phyloP scores from a whole-genome alignment of 257 asterid genomes.

The Buddleja alternifolia region DNA sequence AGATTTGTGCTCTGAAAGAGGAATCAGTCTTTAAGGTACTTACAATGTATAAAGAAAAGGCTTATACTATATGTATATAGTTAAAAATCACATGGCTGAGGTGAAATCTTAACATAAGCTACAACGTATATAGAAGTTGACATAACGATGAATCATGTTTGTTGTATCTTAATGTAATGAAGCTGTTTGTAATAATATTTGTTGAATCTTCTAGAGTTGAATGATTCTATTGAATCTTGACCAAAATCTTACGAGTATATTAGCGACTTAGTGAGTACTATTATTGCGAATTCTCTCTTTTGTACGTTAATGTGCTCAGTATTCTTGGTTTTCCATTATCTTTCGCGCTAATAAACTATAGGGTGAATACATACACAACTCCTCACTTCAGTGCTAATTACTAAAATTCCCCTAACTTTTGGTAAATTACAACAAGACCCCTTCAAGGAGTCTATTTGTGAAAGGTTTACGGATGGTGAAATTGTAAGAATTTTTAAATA shows the following conservation, averaged over 20 bases:
- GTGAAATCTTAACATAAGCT: not conserved
- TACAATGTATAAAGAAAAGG: not conserved
- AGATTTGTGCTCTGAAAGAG: slow-evolving; percentile 13
- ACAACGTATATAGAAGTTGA: not conserved
- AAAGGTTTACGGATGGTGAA: too few relatives aligned
- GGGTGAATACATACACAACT: too few relatives aligned
- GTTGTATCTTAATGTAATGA: not conserved
- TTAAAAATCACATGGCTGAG: not conserved
- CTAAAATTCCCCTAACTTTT: too few relatives aligned
- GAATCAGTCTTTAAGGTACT: not conserved
- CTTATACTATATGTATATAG: not conserved
- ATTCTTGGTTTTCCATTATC: not conserved
- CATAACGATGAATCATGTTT: not conserved
- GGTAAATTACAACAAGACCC: too few relatives aligned
- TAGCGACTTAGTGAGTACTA: not conserved
- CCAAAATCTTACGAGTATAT: not conserved
- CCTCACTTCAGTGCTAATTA: too few relatives aligned
- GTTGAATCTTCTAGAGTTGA: not conserved
- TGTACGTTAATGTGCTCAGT: not conserved
- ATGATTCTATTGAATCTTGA: not conserved
- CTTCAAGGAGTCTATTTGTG: too few relatives aligned
- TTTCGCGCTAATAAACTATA: not conserved
- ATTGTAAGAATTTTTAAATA: too few relatives aligned
- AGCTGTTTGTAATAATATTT: not conserved
- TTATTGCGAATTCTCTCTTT: not conserved